Conservation (phyloP, 768 basidiomycete species). For the Lactifluus volemus region DNA sequence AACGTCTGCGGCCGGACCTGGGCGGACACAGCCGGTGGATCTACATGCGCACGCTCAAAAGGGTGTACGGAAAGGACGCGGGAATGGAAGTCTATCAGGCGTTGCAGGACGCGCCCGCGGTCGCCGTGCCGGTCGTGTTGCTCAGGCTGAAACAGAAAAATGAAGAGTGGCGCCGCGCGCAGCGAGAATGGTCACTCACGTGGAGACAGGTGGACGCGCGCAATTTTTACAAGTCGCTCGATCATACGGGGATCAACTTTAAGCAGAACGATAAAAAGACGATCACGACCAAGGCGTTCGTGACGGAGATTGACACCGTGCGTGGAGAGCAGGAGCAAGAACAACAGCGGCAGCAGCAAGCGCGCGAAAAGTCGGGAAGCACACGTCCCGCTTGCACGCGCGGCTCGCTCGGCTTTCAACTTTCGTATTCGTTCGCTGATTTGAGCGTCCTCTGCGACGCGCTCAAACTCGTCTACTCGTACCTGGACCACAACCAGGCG, state of each 20-base stretch:
- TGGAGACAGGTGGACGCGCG: constrained; percentile 96
- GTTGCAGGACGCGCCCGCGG: constrained; percentile 83
- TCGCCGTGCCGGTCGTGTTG: constrained; percentile 88
- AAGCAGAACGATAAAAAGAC: constrained; percentile 94
- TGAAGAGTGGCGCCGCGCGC: constrained; percentile 92
- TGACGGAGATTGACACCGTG: constrained; percentile 65
- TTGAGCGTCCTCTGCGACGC: constrained; percentile 76
- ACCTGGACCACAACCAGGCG: constrained; percentile 78
- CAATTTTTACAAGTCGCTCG: constrained; percentile 97
- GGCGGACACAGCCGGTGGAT: constrained; percentile 83
- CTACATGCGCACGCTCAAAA: constrained; percentile 90
- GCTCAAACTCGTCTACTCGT: constrained; percentile 83
- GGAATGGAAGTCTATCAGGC: constrained; percentile 73
- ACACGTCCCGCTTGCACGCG: constrained; percentile 28
- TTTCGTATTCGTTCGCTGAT: constrained; percentile 73
- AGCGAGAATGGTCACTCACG: constrained; percentile 92
- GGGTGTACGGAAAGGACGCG: constrained; percentile 80
- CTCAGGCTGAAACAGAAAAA: constrained; percentile 85
- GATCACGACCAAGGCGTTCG: constrained; percentile 77
- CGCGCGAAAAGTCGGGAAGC: not conserved
- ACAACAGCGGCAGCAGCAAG: constrained; percentile 13
- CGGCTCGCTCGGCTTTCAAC: constrained; percentile 55
- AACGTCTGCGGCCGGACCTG: constrained; percentile 78
- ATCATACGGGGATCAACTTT: constrained; percentile 92
- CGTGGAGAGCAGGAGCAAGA: constrained; percentile 36